These are phyloP conservation scores for Pyropia yezoensis DNA, from an alignment of 23 red algal species.

Conservation along the genomic window DNA sequence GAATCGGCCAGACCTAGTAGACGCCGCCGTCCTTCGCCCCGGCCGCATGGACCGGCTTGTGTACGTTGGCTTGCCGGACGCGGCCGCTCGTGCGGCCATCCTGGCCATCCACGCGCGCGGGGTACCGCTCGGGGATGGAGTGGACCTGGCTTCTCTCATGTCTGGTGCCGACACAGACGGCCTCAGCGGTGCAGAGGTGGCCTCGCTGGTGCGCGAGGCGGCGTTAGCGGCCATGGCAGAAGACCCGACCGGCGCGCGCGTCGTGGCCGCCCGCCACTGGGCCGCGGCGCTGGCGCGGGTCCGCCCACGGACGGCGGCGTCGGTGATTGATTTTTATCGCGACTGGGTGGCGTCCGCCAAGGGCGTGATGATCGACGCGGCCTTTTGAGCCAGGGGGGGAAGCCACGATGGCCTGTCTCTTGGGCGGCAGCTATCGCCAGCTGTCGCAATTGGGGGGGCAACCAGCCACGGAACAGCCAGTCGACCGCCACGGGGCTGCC, in stretches of 20 bases:
- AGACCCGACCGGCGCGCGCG: slow-evolving; percentile 26
- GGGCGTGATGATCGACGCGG: slow-evolving; percentile 5
- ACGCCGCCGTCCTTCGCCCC: slow-evolving; percentile 77
- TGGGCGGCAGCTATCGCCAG: too few species aligned
- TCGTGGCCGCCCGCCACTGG: slow-evolving; percentile 37
- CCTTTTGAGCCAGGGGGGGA: too few species aligned
- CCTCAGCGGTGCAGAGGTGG: slow-evolving; percentile 85
- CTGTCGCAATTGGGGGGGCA: too few species aligned
- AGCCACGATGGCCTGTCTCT: too few species aligned
- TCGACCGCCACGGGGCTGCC: too few species aligned
- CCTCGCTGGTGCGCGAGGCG: slow-evolving; percentile 79
- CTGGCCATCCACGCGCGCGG: slow-evolving; percentile 46
- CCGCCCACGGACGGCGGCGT: slow-evolving; percentile 21
- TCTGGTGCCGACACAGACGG: slow-evolving; percentile 15
- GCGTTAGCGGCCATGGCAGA: slow-evolving; percentile 62
- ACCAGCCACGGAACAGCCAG: too few species aligned
- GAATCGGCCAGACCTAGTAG: slow-evolving; percentile 87
- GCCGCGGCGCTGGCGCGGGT: slow-evolving; percentile 26
- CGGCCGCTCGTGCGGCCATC: slow-evolving; percentile 46
- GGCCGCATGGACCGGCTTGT: slow-evolving; percentile 82
- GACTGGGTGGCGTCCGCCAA: slow-evolving; percentile 12
- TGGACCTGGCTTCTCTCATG: slow-evolving; percentile 19
- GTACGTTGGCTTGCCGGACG: slow-evolving; percentile 75
- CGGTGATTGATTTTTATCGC: slow-evolving; percentile 42
- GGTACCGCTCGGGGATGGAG: slow-evolving; percentile 46